Percentiles rank a stretch among this genome's conserved stretches.
These are phyloP conservation scores for Agaricus sinodeliciosus DNA, from an alignment of 768 basidiomycete species.

Conservation along the genomic window DNA sequence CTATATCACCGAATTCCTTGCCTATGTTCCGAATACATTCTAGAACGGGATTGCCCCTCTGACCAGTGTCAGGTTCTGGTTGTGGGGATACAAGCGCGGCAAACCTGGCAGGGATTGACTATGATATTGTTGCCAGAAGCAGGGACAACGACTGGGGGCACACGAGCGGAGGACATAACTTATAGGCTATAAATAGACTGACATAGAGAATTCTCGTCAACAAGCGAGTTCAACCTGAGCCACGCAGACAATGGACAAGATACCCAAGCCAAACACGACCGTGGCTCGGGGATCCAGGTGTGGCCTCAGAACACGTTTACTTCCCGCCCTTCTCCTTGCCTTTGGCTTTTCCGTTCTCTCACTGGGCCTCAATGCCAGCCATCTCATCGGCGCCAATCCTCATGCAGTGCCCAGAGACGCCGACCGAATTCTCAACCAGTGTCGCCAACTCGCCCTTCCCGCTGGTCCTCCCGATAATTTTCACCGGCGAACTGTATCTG, in stretches of 20 bases:
- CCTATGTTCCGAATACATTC: conserved; percentile 82
- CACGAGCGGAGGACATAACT: conserved; percentile 15
- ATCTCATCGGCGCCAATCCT: not conserved
- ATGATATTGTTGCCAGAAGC: conserved; percentile 58
- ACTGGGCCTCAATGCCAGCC: not conserved
- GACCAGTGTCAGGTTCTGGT: conserved; percentile 2
- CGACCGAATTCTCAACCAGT: conserved; percentile 40
- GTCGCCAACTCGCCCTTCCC: conserved; percentile 37
- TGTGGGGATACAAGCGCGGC: not conserved
- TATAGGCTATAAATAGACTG: conserved; percentile 14
- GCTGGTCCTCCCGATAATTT: conserved; percentile 42
- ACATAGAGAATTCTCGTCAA: not conserved
- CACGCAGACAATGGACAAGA: conserved; percentile 23
- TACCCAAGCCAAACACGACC: conserved; percentile 18
- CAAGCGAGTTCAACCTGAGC: not conserved
- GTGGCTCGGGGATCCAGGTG: not conserved
- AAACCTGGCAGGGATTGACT: conserved; percentile 55
- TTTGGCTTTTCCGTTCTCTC: conserved; percentile 10
- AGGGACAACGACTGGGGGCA: conserved; percentile 59
- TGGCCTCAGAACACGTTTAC: conserved; percentile 6
- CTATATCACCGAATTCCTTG: conserved; percentile 92
- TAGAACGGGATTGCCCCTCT: conserved; percentile 89
- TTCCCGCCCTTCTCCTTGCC: not conserved
- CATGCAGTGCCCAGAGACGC: conserved; percentile 30
- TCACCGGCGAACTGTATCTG: conserved; percentile 37